Evolutionary conservation across 2,329 filamentous ascomycete genomes (phyloP), one percentile per base, ranked within the genome.

Genomic region (Monascus ruber): DNA sequence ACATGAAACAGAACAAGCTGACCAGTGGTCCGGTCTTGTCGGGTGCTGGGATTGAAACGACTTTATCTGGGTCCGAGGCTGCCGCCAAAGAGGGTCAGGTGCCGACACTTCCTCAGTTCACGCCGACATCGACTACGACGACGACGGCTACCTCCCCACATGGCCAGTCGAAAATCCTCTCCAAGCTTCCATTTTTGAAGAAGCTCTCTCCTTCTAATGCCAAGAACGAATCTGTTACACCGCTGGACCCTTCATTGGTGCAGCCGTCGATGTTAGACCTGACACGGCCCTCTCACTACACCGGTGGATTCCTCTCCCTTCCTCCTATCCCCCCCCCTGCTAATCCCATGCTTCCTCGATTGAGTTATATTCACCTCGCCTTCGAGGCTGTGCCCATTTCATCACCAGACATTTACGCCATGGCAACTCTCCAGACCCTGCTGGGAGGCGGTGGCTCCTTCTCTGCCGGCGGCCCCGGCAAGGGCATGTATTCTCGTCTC

Each of bases 401-500:
- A 24, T 89, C 84, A 2, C 79, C 85, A 8, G 89, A 96, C 59
- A 95, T 98, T 54, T 98, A 96, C 66, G 88, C 91, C 11, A 79
- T 96, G 34, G 91, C 91, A 5, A 94, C 89, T 1, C 73, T 98
- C 1, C 93, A 96, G 64, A 96, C 87, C 1, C 81, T 98, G 6
- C 84, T 98, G 28, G 91, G 91, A 42, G 91, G 91, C 35, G 91
- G 91, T 36, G 91, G 91, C 24, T 95, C 88, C 40, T 98, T 98
- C 70, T 94, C 85, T 10, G 91, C 91, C 39, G 91, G 91, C 52
- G 91, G 91, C 0, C 91, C 91, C 4, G 91, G 91, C 38, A 98
- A 98, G 70, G 91, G 91, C 61, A 98, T 98, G 91, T 96, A 96
- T 72, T 94, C 85, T 31, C 83, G 91, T 8, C 77, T 98, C 6